These are phyloP conservation scores for Cyphellophora europaea DNA, from an alignment of 2,329 filamentous ascomycete genomes.

Conservation along the genomic window DNA sequence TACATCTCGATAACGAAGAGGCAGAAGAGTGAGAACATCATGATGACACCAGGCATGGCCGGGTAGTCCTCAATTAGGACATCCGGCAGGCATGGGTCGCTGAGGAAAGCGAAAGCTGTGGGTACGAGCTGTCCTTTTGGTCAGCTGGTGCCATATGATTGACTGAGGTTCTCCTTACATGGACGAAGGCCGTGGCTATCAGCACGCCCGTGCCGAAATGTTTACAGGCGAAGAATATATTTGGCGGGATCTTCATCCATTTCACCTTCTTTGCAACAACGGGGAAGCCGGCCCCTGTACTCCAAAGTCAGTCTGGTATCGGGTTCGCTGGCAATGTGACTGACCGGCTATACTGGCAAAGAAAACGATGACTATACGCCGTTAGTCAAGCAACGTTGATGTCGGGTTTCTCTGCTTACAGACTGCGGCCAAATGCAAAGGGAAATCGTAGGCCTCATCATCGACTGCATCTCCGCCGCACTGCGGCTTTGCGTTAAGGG, in stretches of 20 bases:
- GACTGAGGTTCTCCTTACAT: slow-evolving; percentile 34
- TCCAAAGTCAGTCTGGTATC: too few species aligned
- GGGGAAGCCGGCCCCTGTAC: slow-evolving; percentile 26
- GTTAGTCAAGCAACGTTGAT: background rate
- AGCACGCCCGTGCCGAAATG: slow-evolving; percentile 63
- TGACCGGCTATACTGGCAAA: slow-evolving; percentile 47
- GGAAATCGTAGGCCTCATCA: slow-evolving; percentile 13
- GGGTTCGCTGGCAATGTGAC: too few species aligned
- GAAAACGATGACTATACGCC: slow-evolving; percentile 45
- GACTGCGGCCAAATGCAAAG: slow-evolving; percentile 12
- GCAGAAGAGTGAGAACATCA: slow-evolving; percentile 53
- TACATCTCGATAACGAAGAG: slow-evolving; percentile 15
- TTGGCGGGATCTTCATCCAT: slow-evolving; percentile 28
- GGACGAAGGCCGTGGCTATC: slow-evolving; percentile 61
- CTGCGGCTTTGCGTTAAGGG: slow-evolving; percentile 7
- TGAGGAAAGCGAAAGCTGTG: slow-evolving; percentile 45
- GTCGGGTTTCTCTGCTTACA: slow-evolving; percentile 7
- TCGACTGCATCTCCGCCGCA: slow-evolving; percentile 7
- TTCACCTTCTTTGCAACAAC: slow-evolving; percentile 30
- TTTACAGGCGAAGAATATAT: slow-evolving; percentile 28
- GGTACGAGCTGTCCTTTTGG: slow-evolving; percentile 41
- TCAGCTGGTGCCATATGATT: background rate
- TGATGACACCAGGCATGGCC: slow-evolving; percentile 54
- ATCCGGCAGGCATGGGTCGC: slow-evolving; percentile 45
- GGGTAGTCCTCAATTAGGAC: slow-evolving; percentile 52